Evolutionary conservation across 169 alveolate species (phyloP).

Genomic region (Amoebophrya sp.): DNA sequence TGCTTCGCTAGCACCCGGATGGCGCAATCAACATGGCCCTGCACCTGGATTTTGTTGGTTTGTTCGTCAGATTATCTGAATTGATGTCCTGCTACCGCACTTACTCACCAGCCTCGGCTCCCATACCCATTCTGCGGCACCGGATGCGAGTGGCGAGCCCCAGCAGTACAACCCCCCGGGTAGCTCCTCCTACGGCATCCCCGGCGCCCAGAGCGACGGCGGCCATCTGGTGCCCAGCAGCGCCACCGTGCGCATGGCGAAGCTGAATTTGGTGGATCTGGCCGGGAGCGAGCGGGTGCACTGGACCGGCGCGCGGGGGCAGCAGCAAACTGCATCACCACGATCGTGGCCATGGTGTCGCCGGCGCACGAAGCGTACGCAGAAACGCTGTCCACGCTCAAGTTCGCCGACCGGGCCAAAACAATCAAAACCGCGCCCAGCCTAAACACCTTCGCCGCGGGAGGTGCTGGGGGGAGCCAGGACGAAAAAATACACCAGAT

Average conservation of each 20-base stretch:
- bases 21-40: too few species aligned
- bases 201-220: constrained; percentile 44
- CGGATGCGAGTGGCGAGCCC: too few species aligned
- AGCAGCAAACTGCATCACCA: constrained; percentile 50
- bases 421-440: constrained; percentile 44
- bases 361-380: constrained; percentile 65
- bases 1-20: neutral
- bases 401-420: constrained; percentile 72
- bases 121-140: too few species aligned
- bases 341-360: constrained; percentile 57
- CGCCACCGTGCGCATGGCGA: constrained; percentile 55
- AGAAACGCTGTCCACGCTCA: constrained; percentile 61
- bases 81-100: too few species aligned
- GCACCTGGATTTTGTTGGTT: too few species aligned
- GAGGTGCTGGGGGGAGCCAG: too few species aligned
- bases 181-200: too few species aligned
- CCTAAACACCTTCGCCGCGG: too few species aligned
- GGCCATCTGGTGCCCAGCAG: neutral
- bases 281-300: constrained; percentile 86
- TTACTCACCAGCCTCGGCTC: too few species aligned
- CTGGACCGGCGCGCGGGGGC: constrained; percentile 64
- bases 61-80: too few species aligned
- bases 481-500: too few species aligned
- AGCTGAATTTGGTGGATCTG: constrained; percentile 78
- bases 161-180: too few species aligned